phyloP scores from a whole-genome alignment of 1,139 yeast species.

The Neolecta irregularis region DNA sequence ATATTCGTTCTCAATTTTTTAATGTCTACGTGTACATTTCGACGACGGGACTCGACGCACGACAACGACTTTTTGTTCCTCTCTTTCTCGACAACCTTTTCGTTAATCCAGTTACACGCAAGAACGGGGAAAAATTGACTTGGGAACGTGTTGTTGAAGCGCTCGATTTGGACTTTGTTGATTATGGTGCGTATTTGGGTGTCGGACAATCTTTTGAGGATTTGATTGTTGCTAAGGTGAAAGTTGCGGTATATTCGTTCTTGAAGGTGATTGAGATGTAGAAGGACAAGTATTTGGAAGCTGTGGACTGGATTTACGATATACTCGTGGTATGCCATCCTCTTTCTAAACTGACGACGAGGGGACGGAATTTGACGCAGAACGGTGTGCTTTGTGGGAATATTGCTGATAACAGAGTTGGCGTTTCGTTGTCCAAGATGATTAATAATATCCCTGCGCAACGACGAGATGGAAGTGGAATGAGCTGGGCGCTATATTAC shows the following conservation, averaged over 20 bases:
- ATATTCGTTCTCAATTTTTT: conserved; percentile 64
- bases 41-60: conserved; percentile 42
- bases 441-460: conserved; percentile 61
- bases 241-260: conserved; percentile 51
- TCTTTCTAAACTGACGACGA: too few relatives aligned
- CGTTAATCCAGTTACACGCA: conserved; percentile 53
- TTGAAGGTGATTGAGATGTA: conserved; percentile 62
- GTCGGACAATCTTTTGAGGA: conserved; percentile 51
- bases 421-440: conserved; percentile 55
- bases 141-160: conserved; percentile 62
- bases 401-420: too few relatives aligned
- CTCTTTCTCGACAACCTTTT: conserved; percentile 48
- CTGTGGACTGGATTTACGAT: too few relatives aligned
- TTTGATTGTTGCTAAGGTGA: conserved; percentile 39
- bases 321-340: too few relatives aligned
- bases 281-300: conserved; percentile 42
- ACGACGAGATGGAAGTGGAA: conserved; percentile 62
- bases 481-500: conserved; percentile 49
- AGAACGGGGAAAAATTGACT: conserved; percentile 43
- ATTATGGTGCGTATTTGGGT: conserved; percentile 33
- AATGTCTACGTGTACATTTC: conserved; percentile 54
- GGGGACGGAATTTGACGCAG: conserved; percentile 62
- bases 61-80: conserved; percentile 49
- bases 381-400: too few relatives aligned
- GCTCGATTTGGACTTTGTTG: conserved; percentile 57